A percentile compares a stretch with the other conserved stretches of the same genome.
Conservation (phyloP, 139 green algal species). For the Mesostigma viride region DNA sequence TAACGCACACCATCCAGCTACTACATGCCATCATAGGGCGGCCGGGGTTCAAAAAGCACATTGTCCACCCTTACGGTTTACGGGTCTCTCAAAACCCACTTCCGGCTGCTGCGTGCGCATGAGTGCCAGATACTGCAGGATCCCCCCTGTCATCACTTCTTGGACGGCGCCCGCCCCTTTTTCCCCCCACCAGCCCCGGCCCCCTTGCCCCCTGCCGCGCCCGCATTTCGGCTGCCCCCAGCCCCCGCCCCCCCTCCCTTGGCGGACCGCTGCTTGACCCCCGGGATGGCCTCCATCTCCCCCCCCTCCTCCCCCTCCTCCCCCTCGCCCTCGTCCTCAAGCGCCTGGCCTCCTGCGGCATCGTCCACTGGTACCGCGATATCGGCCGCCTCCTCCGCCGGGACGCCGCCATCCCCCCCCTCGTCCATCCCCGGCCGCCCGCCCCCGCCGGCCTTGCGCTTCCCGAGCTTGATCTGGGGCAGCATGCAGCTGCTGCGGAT, state of each 20-base stretch:
- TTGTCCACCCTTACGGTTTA: too few species aligned
- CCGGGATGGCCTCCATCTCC: background rate
- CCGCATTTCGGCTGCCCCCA: background rate
- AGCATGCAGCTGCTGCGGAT: background rate
- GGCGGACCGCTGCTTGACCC: background rate
- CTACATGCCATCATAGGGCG: too few species aligned
- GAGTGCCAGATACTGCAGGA: too few species aligned
- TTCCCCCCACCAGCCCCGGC: too few species aligned
- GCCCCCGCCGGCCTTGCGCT: background rate
- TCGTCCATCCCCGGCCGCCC: background rate
- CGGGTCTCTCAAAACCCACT: too few species aligned
- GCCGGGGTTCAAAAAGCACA: too few species aligned
- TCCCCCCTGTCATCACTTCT: too few species aligned
- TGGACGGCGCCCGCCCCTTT: too few species aligned
- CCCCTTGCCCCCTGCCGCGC: too few species aligned
- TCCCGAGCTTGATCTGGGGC: background rate
- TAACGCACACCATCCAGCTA: too few species aligned
- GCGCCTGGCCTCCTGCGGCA: background rate
- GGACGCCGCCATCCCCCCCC: background rate
- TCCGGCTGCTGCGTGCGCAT: too few species aligned
- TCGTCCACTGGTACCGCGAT: background rate
- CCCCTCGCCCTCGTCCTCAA: background rate
- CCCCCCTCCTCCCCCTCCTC: slow-evolving; percentile 8
- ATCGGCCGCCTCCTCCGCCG: background rate
- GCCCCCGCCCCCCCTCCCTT: background rate